Evolutionary conservation across 495 filamentous ascomycete genomes (phyloP).

Genomic region (Chaetomium fimeti): DNA sequence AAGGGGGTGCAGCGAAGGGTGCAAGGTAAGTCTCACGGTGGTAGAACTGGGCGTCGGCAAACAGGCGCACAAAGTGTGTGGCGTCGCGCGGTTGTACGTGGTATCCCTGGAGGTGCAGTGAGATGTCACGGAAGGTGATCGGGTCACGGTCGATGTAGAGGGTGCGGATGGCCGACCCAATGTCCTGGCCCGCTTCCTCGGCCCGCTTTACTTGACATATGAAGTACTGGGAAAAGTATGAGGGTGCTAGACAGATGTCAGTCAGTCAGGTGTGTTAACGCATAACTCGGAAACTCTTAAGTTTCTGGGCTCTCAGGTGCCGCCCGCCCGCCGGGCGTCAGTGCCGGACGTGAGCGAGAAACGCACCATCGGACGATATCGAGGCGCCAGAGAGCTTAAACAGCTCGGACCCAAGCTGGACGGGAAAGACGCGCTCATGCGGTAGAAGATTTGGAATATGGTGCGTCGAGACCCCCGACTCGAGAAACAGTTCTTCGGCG

Average conservation of each 20-base stretch:
- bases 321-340: no score
- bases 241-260: constrained; percentile 65
- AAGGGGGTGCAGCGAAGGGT: no score
- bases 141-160: constrained; percentile 97
- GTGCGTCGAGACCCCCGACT: constrained; percentile 23
- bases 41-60: constrained; percentile 96
- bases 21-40: constrained; percentile 53
- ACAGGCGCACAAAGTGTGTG: constrained; percentile 83
- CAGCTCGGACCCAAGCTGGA: constrained; percentile 88
- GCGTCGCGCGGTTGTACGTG: constrained; percentile 80
- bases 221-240: constrained; percentile 96
- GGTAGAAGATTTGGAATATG: constrained; percentile 60
- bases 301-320: no score
- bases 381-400: constrained; percentile 95
- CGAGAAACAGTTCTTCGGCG: constrained; percentile 11
- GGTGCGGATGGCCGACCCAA: constrained; percentile 54
- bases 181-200: constrained; percentile 56
- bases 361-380: constrained; percentile 91
- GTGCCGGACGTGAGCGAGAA: not conserved
- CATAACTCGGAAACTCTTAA: no score
- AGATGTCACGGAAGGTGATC: constrained; percentile 82
- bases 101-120: constrained; percentile 91
- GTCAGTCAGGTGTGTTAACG: not conserved
- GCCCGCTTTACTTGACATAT: constrained; percentile 69
- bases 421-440: constrained; percentile 76